Evolutionary conservation across 352 stramenopile genomes (phyloP).

Genomic region (Phytophthora hybrid): DNA sequence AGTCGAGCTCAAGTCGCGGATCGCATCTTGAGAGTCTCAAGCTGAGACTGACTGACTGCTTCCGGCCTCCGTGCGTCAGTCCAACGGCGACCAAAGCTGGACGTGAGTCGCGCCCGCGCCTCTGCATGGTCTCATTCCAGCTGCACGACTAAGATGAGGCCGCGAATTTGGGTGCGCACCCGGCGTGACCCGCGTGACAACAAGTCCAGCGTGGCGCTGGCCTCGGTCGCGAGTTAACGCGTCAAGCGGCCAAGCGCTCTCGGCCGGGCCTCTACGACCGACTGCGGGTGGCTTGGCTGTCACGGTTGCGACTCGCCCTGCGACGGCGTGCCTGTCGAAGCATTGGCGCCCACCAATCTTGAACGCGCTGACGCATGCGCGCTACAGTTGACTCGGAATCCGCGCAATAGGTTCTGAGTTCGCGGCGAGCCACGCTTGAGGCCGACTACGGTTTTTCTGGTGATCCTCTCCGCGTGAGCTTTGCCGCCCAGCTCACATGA

Average conservation of each 20-base stretch:
- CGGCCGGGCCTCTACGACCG: too few relatives aligned
- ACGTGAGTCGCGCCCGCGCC: slow-evolving; percentile 19
- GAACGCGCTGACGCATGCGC: slow-evolving; percentile 10
- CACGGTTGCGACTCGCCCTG: too few relatives aligned
- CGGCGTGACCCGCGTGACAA: slow-evolving; percentile 18
- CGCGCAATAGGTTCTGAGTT: slow-evolving; percentile 29
- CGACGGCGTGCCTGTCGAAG: too few relatives aligned
- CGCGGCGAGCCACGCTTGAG: slow-evolving; percentile 4
- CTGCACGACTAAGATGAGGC: slow-evolving; percentile 33
- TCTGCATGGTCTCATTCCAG: slow-evolving; percentile 22
- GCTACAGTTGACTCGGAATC: slow-evolving; percentile 16
- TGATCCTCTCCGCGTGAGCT: slow-evolving; percentile 15
- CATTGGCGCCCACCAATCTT: not conserved
- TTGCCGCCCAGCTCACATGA: not conserved
- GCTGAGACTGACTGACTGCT: slow-evolving; percentile 16
- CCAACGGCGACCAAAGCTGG: slow-evolving; percentile 17
- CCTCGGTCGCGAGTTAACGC: slow-evolving; percentile 26
- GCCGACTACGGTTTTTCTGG: slow-evolving; percentile 22
- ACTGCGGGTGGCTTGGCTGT: too few relatives aligned
- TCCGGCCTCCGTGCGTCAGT: slow-evolving; percentile 14
- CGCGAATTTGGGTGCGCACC: slow-evolving; percentile 27
- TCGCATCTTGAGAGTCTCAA: not conserved
- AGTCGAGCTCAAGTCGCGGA: not conserved
- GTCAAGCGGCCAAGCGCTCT: slow-evolving; percentile 14
- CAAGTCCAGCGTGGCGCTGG: slow-evolving; percentile 34